Evolutionary conservation across 2,329 filamentous ascomycete genomes (phyloP).

Genomic region (Penicillium sp.): DNA sequence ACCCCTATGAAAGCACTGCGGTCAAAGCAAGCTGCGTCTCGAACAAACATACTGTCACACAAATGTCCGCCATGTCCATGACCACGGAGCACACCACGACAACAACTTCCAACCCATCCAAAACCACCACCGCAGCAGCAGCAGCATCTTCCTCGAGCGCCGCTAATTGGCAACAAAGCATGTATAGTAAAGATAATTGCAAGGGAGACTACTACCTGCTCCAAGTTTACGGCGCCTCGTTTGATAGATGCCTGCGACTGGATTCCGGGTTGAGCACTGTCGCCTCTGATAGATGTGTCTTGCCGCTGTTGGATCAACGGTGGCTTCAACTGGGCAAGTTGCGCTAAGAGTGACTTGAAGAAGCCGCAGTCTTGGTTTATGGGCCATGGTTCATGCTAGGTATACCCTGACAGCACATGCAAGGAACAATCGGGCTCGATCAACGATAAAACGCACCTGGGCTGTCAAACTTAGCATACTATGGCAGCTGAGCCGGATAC

Average conservation of each 20-base stretch:
- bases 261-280: not conserved
- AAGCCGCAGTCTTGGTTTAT: constrained; percentile 12
- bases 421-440: not conserved
- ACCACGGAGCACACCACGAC: not conserved
- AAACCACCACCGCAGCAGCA: not conserved
- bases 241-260: constrained; percentile 4
- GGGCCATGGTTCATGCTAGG: constrained; percentile 5
- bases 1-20: not conserved
- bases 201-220: constrained; percentile 15
- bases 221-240: constrained; percentile 3
- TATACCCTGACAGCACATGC: constrained; percentile 4
- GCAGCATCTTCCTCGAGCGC: not conserved
- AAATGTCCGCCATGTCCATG: not conserved
- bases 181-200: constrained; percentile 13
- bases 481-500: not conserved
- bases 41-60: not conserved
- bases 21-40: not conserved
- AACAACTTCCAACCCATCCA: not conserved
- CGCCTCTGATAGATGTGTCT: not conserved
- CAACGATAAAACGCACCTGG: not conserved
- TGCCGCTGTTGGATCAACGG: constrained; percentile 11
- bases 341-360: constrained; percentile 2
- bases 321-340: constrained; percentile 7
- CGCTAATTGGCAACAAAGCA: constrained; percentile 8
- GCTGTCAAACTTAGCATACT: constrained; percentile 3